phyloP scores from a whole-genome alignment of 306 rosid species.

The Hippophae tibetana region DNA sequence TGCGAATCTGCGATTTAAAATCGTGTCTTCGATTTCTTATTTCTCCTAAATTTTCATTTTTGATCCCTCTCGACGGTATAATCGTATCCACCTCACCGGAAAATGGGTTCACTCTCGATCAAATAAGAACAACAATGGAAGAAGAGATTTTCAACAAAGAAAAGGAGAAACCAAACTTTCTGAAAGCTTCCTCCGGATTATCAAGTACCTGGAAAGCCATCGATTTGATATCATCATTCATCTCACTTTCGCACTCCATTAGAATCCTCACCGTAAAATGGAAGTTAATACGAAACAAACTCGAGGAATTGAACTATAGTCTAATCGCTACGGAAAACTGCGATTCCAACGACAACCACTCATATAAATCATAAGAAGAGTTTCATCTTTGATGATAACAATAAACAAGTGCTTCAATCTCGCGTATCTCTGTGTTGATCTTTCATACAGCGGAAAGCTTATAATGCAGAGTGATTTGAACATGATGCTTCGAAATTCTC shows the following conservation, averaged over 20 bases:
- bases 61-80: no score
- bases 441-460: constrained; percentile 80
- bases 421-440: constrained; percentile 64
- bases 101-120: constrained; percentile 32
- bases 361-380: constrained; percentile 26
- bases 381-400: constrained; percentile 27
- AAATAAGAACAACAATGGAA: constrained; percentile 41
- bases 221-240: constrained; percentile 39
- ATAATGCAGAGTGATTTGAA: constrained; percentile 92
- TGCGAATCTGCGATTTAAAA: constrained; percentile 5
- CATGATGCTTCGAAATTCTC: constrained; percentile 37
- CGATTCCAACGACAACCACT: constrained; percentile 34
- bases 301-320: constrained; percentile 50
- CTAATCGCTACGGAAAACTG: constrained; percentile 50
- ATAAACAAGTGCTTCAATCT: constrained; percentile 50
- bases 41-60: constrained; percentile 23
- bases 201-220: constrained; percentile 33
- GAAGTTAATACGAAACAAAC: constrained; percentile 54
- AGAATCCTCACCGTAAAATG: constrained; percentile 69
- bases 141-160: constrained; percentile 18
- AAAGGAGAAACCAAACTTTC: constrained; percentile 14
- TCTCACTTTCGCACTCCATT: constrained; percentile 53
- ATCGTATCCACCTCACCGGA: constrained; percentile 7
- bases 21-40: constrained; percentile 15
- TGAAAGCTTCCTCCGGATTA: constrained; percentile 22